A percentile compares a stretch with the other conserved stretches of the same genome.
Evolutionary conservation across 192 early-diverging fungal species (phyloP).

Genomic region (Globomyces pollinis-pini): DNA sequence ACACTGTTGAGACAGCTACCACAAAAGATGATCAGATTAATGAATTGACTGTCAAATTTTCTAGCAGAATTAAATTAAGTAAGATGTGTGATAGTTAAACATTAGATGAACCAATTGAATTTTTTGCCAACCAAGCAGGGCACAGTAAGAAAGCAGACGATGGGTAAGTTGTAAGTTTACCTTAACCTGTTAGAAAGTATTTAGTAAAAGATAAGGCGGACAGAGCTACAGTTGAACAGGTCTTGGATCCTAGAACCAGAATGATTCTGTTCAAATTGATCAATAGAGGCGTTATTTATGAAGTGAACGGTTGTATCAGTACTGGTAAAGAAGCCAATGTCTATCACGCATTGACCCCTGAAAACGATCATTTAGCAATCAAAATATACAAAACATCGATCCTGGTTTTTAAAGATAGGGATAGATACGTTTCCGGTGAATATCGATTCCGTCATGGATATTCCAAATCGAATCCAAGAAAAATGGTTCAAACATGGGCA

Average conservation of each 20-base stretch:
- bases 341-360: slow-evolving; percentile 86
- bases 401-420: slow-evolving; percentile 93
- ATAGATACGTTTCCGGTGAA: slow-evolving; percentile 94
- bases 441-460: slow-evolving; percentile 94
- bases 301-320: slow-evolving; percentile 94
- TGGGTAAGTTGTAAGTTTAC: neutral
- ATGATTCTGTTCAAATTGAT: slow-evolving; percentile 96
- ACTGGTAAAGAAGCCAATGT: slow-evolving; percentile 99
- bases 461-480: slow-evolving; percentile 85
- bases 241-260: slow-evolving; percentile 94
- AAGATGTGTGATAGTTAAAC: too few relatives aligned
- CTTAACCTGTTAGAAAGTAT: neutral
- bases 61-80: neutral
- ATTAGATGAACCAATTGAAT: neutral
- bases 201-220: slow-evolving; percentile 81
- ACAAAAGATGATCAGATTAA: neutral
- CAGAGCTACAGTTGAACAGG: slow-evolving; percentile 93
- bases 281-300: slow-evolving; percentile 80
- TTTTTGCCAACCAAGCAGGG: neutral
- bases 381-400: slow-evolving; percentile 99
- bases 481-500: slow-evolving; percentile 98
- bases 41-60: neutral
- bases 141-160: neutral
- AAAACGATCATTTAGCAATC: slow-evolving; percentile 77
- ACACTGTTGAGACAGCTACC: neutral